These are phyloP conservation scores for Metschnikowia peoriensis DNA, from an alignment of 805 yeast genomes.

Conservation along the genomic window DNA sequence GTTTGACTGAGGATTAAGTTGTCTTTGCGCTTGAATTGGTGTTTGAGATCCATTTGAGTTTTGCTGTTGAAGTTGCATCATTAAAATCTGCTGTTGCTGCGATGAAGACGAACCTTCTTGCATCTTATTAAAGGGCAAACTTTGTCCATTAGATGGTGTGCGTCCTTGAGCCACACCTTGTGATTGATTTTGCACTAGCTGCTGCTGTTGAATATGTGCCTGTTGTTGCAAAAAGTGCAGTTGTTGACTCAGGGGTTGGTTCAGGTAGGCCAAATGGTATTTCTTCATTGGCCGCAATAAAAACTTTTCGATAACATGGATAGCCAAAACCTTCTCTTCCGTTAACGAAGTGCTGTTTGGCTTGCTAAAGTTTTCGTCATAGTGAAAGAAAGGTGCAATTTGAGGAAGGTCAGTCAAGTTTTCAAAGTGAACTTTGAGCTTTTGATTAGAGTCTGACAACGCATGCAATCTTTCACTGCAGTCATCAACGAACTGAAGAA, in stretches of 20 bases:
- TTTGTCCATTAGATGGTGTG: conserved; percentile 3
- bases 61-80: conserved; percentile 17
- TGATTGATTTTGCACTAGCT: conserved; percentile 21
- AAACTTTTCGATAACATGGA: conserved; percentile 41
- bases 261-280: conserved; percentile 45
- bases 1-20: neutral
- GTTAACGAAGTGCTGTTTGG: conserved; percentile 34
- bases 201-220: conserved; percentile 28
- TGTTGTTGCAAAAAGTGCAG: conserved; percentile 27
- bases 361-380: conserved; percentile 30
- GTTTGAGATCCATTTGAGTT: neutral
- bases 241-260: conserved; percentile 40
- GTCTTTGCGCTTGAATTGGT: conserved; percentile 2
- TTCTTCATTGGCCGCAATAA: conserved; percentile 43
- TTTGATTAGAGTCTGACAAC: conserved; percentile 35
- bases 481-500: conserved; percentile 48
- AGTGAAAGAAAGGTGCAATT: conserved; percentile 50
- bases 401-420: conserved; percentile 24
- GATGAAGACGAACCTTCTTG: neutral
- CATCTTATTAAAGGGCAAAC: neutral
- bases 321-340: conserved; percentile 36
- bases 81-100: conserved; percentile 13
- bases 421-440: conserved; percentile 39
- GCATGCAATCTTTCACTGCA: conserved; percentile 42
- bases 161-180: conserved; percentile 12